Base-by-base conservation (phyloP, 495 filamentous ascomycete species). In the Podospora sp. region DNA sequence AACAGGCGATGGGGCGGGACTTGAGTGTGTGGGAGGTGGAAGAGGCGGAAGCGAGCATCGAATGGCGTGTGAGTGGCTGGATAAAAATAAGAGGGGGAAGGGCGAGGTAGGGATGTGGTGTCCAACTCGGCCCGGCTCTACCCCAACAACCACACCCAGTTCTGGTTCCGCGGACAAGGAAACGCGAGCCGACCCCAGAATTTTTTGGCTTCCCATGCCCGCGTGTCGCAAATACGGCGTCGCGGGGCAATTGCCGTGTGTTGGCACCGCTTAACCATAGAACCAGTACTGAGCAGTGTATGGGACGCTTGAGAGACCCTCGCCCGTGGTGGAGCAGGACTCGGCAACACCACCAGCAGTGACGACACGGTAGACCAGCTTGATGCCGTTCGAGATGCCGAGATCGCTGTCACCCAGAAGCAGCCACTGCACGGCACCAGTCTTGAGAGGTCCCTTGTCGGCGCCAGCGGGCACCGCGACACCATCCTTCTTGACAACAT, bases 281-380 rank as follows among this genome's bases (percentile, higher is more conserved):
- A 92, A 87, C 88, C 87, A 92, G 75, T 93, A 93, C 73, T 86
- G 84, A 0, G 90, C 85, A 0, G 89, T 78, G 76, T 92, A 93
- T 12, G 86, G 82, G 5, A 91, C 82, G 65, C 76, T 83, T 70
- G 82, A 73, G 29, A 83, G 72, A 0, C 76, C 72, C 11, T 67
- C 69, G 0, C 78, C 79, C 0, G 68, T 73, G 1, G 76, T 68
- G 64, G 81, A 84, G 14, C 82, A 88, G n/a, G 77, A 60, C 53
- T 83, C 81, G 8, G 85, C 60, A 29, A 70, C 72, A 21, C 90
- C 91, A n/a, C 87, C 87, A 14, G 86, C 86, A 0, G 90, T 92
- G 62, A 85, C 73, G 21, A 93, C 85, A 36, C 91, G 84, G 72
- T 91, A 92, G 3, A 91, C 87, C 46, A 83, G 73, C 68, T 79